A percentile compares a stretch with the other conserved stretches of the same genome.
Conservation (phyloP, 1,284 basidiomycete genomes). For the Tranzscheliella williamsii region DNA sequence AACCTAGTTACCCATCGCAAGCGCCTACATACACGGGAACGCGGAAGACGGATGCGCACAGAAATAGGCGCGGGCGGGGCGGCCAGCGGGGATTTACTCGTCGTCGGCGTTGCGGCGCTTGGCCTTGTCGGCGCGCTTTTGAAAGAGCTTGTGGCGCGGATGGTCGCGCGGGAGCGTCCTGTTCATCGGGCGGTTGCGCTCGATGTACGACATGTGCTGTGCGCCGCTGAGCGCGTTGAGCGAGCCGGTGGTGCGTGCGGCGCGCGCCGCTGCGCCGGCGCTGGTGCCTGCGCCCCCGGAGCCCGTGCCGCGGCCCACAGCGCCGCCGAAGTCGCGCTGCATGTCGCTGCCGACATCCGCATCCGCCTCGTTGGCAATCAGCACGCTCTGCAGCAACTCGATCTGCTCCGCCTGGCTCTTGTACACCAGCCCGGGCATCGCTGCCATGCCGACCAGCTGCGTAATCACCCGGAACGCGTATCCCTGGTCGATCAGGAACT, state of each 20-base stretch:
- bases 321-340: slow-evolving; percentile 59
- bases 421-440: slow-evolving; percentile 87
- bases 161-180: slow-evolving; percentile 55
- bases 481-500: slow-evolving; percentile 97
- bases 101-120: slow-evolving; percentile 30
- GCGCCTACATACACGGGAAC: too few relatives aligned
- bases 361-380: slow-evolving; percentile 87
- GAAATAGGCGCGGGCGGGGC: too few relatives aligned
- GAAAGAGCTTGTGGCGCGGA: slow-evolving; percentile 48
- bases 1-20: too few relatives aligned
- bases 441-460: slow-evolving; percentile 87
- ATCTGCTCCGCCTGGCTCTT: slow-evolving; percentile 89
- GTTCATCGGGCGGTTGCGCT: slow-evolving; percentile 59
- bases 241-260: slow-evolving; percentile 55
- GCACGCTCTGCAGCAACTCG: slow-evolving; percentile 83
- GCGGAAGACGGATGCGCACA: too few relatives aligned
- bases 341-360: slow-evolving; percentile 86
- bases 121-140: slow-evolving; percentile 46
- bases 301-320: too few relatives aligned
- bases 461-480: slow-evolving; percentile 99
- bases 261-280: slow-evolving; percentile 20
- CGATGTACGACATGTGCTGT: slow-evolving; percentile 61
- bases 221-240: slow-evolving; percentile 60
- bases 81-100: too few relatives aligned
- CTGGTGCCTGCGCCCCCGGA: slow-evolving; percentile 5